Evolutionary conservation across 139 green algal genomes (phyloP).

Genomic region (Chlorella sp.): DNA sequence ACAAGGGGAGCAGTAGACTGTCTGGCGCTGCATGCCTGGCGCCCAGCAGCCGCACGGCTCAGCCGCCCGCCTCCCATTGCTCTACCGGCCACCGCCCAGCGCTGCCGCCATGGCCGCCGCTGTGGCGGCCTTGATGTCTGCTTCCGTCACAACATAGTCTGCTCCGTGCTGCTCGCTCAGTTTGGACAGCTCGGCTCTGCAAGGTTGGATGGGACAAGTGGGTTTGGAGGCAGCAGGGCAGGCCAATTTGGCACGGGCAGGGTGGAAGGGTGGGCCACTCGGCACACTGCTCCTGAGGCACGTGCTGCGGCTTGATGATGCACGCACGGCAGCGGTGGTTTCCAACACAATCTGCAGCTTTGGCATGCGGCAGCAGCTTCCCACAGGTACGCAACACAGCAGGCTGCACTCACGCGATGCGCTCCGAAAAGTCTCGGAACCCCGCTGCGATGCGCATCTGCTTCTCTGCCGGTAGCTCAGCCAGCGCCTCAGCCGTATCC

Average conservation of each 20-base stretch:
- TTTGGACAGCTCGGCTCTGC: not conserved
- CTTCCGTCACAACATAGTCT: not conserved
- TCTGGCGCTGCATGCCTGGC: no score
- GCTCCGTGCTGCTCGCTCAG: not conserved
- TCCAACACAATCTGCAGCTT: not conserved
- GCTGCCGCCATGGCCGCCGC: not conserved
- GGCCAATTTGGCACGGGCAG: no score
- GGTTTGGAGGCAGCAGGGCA: no score
- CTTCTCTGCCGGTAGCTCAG: not conserved
- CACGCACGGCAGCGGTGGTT: no score
- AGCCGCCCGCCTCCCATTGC: no score
- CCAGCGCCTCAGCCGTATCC: not conserved
- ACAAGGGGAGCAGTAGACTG: no score
- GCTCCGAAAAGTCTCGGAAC: constrained; percentile 12
- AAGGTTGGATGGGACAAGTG: no score
- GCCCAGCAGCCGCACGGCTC: no score
- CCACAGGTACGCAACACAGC: not conserved
- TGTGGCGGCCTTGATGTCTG: not conserved
- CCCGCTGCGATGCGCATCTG: not conserved
- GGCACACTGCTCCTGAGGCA: no score
- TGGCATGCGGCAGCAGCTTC: not conserved
- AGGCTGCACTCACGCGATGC: not conserved
- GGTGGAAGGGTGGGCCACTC: no score
- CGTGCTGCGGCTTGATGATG: no score
- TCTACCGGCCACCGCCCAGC: not conserved